Evolutionary conservation across 1,284 basidiomycete genomes (phyloP).

Genomic region (Sporisorium reilianum): DNA sequence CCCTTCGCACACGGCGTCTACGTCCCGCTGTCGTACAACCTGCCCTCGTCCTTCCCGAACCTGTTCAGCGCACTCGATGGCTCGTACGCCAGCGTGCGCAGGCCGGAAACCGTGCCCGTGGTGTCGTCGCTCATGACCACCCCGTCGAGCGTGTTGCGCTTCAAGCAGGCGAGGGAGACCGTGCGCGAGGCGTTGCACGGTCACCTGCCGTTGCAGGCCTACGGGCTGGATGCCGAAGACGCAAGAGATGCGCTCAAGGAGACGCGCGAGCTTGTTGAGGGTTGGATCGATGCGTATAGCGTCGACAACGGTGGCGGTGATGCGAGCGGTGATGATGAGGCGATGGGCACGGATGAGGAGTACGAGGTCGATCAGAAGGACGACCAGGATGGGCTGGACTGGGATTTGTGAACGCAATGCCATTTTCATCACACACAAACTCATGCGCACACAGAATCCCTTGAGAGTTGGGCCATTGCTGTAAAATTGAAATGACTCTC

Average conservation of each 20-base stretch:
- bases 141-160: constrained; percentile 43
- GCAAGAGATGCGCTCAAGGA: constrained; percentile 61
- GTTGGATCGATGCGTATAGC: constrained; percentile 55
- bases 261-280: constrained; percentile 59
- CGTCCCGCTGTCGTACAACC: constrained; percentile 54
- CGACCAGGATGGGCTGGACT: constrained; percentile 39
- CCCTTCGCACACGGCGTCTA: constrained; percentile 46
- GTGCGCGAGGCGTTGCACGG: constrained; percentile 49
- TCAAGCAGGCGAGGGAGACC: constrained; percentile 42
- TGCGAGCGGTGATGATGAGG: constrained; percentile 49
- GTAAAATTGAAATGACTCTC: too few species aligned
- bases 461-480: too few species aligned
- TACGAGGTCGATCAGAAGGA: constrained; percentile 50
- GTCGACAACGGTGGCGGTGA: constrained; percentile 26
- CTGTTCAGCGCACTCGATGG: constrained; percentile 46
- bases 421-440: too few species aligned
- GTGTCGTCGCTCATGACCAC: constrained; percentile 52
- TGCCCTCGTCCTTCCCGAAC: constrained; percentile 50
- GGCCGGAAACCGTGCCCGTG: constrained; percentile 37
- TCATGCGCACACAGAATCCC: neutral
- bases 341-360: constrained; percentile 59
- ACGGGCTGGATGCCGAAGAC: constrained; percentile 50
- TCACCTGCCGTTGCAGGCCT: constrained; percentile 50
- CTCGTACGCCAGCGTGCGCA: constrained; percentile 1
- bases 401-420: too few species aligned